A percentile compares a stretch with the other conserved stretches of the same genome.
phyloP scores from a whole-genome alignment of 1,284 basidiomycete species.

The Leccinum angustisporum region DNA sequence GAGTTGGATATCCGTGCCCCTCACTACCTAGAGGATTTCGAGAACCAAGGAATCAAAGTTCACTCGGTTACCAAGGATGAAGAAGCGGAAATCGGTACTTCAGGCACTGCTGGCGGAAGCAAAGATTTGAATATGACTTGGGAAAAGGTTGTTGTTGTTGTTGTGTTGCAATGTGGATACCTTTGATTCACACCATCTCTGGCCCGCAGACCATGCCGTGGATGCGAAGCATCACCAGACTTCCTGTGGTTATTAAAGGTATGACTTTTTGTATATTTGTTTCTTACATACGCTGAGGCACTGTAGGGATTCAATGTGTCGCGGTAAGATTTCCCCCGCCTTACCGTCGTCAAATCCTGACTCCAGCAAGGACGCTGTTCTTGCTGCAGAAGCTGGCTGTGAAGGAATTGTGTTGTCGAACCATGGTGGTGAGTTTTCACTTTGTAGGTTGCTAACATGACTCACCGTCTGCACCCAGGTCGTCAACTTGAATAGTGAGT shows the following conservation, averaged over 20 bases:
- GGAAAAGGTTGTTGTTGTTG: conserved; percentile 46
- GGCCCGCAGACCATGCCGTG: conserved; percentile 69
- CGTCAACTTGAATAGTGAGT: conserved; percentile 81
- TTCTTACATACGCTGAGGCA: conserved; percentile 8
- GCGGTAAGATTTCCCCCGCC: conserved; percentile 43
- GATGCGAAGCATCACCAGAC: conserved; percentile 70
- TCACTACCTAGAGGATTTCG: conserved; percentile 62
- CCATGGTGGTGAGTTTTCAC: conserved; percentile 70
- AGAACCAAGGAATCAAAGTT: conserved; percentile 37
- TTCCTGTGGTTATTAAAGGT: conserved; percentile 87
- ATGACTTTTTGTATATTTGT: conserved; percentile 9
- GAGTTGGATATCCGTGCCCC: conserved; percentile 75
- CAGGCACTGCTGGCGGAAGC: conserved; percentile 65
- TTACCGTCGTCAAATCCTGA: conserved; percentile 8
- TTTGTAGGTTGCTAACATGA: not conserved
- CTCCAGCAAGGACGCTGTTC: conserved; percentile 66
- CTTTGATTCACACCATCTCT: conserved; percentile 5
- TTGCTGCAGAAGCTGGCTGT: conserved; percentile 82
- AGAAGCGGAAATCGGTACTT: conserved; percentile 39
- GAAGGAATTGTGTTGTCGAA: conserved; percentile 89
- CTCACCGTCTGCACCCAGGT: conserved; percentile 39
- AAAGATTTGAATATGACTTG: conserved; percentile 75
- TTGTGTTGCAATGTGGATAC: conserved; percentile 1
- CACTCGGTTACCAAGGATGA: conserved; percentile 30
- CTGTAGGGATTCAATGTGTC: conserved; percentile 70